A percentile compares a stretch with the other conserved stretches of the same genome.
Evolutionary conservation across 768 basidiomycete species (phyloP).

Genomic region (Termitomyces sp.): DNA sequence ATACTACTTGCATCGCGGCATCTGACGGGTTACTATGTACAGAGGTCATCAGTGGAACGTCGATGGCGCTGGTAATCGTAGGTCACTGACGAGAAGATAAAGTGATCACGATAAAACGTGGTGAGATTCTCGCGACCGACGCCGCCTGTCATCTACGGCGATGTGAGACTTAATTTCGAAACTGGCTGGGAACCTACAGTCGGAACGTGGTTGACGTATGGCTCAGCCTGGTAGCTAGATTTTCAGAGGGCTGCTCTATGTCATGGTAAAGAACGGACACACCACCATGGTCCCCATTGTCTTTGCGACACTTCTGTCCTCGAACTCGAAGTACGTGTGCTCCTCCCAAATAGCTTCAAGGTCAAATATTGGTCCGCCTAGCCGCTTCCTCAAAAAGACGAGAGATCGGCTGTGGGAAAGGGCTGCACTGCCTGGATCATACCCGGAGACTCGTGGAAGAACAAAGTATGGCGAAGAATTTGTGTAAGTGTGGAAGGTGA

Average conservation of each 20-base stretch:
- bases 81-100: constrained; percentile 44
- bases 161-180: neutral
- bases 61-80: too few relatives aligned
- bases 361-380: constrained; percentile 51
- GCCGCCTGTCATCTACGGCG: constrained; percentile 50
- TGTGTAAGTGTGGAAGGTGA: constrained; percentile 20
- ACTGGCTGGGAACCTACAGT: constrained; percentile 29
- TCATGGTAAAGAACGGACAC: constrained; percentile 15
- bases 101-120: constrained; percentile 54
- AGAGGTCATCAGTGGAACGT: neutral
- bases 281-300: constrained; percentile 59
- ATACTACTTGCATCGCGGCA: constrained; percentile 37
- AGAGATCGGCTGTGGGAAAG: constrained; percentile 44
- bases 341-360: constrained; percentile 61
- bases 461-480: constrained; percentile 36
- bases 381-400: constrained; percentile 38
- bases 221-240: constrained; percentile 36
- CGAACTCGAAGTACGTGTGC: constrained; percentile 54
- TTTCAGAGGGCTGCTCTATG: neutral
- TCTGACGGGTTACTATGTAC: constrained; percentile 43
- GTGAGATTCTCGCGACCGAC: constrained; percentile 46
- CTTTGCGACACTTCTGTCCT: constrained; percentile 42
- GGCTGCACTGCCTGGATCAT: constrained; percentile 37
- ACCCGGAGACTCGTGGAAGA: constrained; percentile 36
- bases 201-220: constrained; percentile 59